Percentiles rank a stretch among this genome's conserved stretches.
These are phyloP conservation scores for Petunia axillaris DNA, from an alignment of 257 asterid species.

Conservation along the genomic window DNA sequence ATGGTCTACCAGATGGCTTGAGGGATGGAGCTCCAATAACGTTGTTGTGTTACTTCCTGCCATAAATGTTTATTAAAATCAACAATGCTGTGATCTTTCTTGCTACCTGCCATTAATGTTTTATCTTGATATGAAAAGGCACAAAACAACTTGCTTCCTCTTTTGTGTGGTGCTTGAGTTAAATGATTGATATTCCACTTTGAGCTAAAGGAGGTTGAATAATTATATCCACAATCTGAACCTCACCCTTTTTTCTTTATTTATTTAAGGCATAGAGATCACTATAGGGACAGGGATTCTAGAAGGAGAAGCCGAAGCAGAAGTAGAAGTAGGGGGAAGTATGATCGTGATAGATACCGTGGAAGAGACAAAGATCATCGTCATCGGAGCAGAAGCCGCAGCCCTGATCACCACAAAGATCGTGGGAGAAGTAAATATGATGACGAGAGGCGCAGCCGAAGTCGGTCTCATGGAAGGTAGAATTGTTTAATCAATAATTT, in stretches of 20 bases:
- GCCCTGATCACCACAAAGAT: constrained; percentile 71
- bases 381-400: constrained; percentile 61
- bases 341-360: constrained; percentile 65
- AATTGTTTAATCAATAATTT: not conserved
- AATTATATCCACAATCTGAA: not conserved
- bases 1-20: no score
- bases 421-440: constrained; percentile 80
- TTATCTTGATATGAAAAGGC: not conserved
- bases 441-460: constrained; percentile 70
- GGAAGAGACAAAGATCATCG: constrained; percentile 67
- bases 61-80: not conserved
- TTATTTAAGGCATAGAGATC: constrained; percentile 49
- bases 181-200: constrained; percentile 5
- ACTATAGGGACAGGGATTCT: constrained; percentile 61
- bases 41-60: not conserved
- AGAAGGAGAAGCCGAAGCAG: constrained; percentile 79
- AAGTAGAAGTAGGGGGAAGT: constrained; percentile 74
- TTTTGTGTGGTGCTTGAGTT: not conserved
- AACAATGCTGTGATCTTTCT: constrained; percentile 5
- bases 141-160: not conserved
- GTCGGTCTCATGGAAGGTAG: constrained; percentile 82
- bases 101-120: not conserved
- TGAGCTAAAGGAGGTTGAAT: not conserved
- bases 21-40: no score
- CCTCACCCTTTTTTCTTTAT: not conserved